Conservation (phyloP, 2,329 filamentous ascomycete species). For the Aspergillus terreus region DNA sequence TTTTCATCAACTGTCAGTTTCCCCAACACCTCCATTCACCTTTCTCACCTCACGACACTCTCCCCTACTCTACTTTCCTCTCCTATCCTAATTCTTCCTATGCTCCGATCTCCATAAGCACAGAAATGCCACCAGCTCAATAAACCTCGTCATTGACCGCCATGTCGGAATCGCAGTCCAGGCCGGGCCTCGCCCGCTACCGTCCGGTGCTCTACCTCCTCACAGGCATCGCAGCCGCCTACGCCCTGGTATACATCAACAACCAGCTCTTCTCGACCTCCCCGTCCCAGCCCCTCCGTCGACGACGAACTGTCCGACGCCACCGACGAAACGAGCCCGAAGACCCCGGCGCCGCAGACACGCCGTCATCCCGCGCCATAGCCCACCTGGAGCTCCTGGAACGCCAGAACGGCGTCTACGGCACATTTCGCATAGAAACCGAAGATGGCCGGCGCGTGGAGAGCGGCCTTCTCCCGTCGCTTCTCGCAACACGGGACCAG, state of each 20-base stretch:
- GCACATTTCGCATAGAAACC: slow-evolving; percentile 41
- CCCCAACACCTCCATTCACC: not conserved
- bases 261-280: slow-evolving; percentile 27
- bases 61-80: not conserved
- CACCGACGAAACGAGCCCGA: slow-evolving; percentile 27
- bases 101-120: not conserved
- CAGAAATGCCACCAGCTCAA: slow-evolving; percentile 15
- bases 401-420: slow-evolving; percentile 39
- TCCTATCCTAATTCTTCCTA: not conserved
- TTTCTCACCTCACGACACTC: not conserved
- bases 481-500: slow-evolving; percentile 39
- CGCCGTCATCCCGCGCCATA: slow-evolving; percentile 36
- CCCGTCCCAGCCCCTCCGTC: slow-evolving; percentile 29
- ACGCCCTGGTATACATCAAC: slow-evolving; percentile 39
- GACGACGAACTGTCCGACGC: slow-evolving; percentile 39
- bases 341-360: slow-evolving; percentile 21
- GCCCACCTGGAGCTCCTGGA: slow-evolving; percentile 38
- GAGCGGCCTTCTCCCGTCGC: slow-evolving; percentile 40
- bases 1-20: not conserved
- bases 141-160: slow-evolving; percentile 15
- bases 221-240: slow-evolving; percentile 39
- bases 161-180: slow-evolving; percentile 31
- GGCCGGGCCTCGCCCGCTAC: slow-evolving; percentile 35
- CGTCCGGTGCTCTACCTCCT: slow-evolving; percentile 40
- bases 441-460: slow-evolving; percentile 40